Conservation (phyloP, 2,329 filamentous ascomycete species). For the Fusarium sp. region DNA sequence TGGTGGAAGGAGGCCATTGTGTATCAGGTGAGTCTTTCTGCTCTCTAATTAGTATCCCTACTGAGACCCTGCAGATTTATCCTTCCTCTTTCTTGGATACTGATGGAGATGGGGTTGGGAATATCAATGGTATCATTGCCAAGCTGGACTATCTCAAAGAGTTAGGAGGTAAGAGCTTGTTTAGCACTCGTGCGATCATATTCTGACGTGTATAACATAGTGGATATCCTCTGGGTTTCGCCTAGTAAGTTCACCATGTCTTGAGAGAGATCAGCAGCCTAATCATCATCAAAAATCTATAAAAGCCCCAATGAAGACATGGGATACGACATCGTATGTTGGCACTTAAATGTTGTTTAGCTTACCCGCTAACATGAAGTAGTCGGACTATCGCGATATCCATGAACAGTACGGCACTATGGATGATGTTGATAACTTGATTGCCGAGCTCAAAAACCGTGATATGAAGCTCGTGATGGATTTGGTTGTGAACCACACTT, state of each 20-base stretch:
- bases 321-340: slow-evolving; percentile 38
- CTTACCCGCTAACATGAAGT: neutral
- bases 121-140: slow-evolving; percentile 63
- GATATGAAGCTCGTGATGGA: slow-evolving; percentile 37
- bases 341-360: fast-evolving
- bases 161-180: slow-evolving; percentile 18
- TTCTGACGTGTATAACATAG: neutral
- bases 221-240: slow-evolving; percentile 8
- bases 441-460: slow-evolving; percentile 29
- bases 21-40: neutral
- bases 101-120: slow-evolving; percentile 64
- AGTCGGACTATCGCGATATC: slow-evolving; percentile 36
- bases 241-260: neutral
- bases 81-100: slow-evolving; percentile 66
- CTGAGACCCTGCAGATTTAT: slow-evolving; percentile 58
- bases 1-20: slow-evolving; percentile 12
- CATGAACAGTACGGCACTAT: slow-evolving; percentile 36
- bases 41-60: fast-evolving
- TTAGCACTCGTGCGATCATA: fast-evolving
- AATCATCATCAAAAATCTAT: slow-evolving; percentile 7
- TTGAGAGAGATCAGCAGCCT: fast-evolving
- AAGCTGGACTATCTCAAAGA: slow-evolving; percentile 60
- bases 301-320: slow-evolving; percentile 40
- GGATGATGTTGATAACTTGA: slow-evolving; percentile 34
- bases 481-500: slow-evolving; percentile 40